Conservation (phyloP, 2,329 filamentous ascomycete species). For the Cercospora janseana region DNA sequence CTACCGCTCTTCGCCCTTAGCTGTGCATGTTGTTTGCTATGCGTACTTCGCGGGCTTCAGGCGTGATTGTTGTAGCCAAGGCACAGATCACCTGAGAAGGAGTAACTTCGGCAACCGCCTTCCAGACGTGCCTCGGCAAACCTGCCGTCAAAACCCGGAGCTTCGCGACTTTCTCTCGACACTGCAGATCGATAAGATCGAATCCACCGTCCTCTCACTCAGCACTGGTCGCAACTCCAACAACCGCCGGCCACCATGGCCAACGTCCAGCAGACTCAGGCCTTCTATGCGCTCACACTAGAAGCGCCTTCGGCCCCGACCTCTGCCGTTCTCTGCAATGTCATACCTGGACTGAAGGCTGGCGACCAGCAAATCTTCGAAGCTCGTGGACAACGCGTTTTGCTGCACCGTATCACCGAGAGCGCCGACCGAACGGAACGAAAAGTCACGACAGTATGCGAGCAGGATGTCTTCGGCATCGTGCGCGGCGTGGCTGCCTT, state of each 20-base stretch:
- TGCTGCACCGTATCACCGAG: conserved; percentile 76
- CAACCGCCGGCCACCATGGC: conserved; percentile 65
- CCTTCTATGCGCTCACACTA: conserved; percentile 95
- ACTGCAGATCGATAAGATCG: neutral
- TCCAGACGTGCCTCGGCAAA: too few species aligned
- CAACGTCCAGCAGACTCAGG: conserved; percentile 90
- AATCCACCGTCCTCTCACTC: neutral
- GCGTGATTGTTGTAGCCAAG: too few species aligned
- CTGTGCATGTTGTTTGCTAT: too few species aligned
- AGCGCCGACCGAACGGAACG: conserved; percentile 58
- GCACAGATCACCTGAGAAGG: too few species aligned
- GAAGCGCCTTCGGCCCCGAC: conserved; percentile 87
- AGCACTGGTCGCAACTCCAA: conserved; percentile 16
- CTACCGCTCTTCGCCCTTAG: too few species aligned
- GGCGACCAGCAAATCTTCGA: conserved; percentile 98
- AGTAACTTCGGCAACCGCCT: too few species aligned
- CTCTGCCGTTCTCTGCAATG: conserved; percentile 90
- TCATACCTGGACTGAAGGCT: conserved; percentile 67
- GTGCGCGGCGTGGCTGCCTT: conserved; percentile 87
- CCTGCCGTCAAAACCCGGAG: too few species aligned
- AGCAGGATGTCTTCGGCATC: conserved; percentile 95
- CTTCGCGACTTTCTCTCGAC: conserved; percentile 8
- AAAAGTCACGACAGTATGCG: conserved; percentile 80
- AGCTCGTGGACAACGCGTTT: conserved; percentile 84
- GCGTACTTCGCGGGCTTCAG: too few species aligned